Percentiles rank a stretch among this genome's conserved stretches.
phyloP scores from a whole-genome alignment of 495 filamentous ascomycete genomes.

The Penicillium angulare region DNA sequence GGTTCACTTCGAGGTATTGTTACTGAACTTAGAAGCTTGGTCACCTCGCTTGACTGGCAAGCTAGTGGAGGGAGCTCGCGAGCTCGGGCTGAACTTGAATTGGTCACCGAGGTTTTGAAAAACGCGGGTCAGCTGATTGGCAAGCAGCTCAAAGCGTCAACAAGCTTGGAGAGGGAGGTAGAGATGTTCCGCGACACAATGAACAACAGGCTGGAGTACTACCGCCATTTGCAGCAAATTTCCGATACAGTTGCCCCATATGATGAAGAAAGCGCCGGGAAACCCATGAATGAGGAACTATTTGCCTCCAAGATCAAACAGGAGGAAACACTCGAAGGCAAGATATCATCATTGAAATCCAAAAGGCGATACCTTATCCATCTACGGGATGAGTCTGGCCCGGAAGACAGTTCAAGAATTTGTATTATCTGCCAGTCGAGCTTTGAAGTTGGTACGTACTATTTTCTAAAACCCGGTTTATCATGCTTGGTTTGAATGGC shows the following conservation, averaged over 20 bases:
- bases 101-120: conserved; percentile 56
- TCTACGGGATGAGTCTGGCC: conserved; percentile 54
- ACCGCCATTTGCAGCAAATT: conserved; percentile 81
- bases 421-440: conserved; percentile 77
- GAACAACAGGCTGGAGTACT: conserved; percentile 83
- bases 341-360: conserved; percentile 59
- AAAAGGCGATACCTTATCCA: conserved; percentile 72
- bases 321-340: conserved; percentile 50
- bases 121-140: conserved; percentile 57
- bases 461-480: no score
- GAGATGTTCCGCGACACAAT: conserved; percentile 72
- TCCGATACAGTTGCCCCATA: conserved; percentile 81
- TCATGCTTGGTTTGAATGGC: no score
- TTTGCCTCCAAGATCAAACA: conserved; percentile 36
- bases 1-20: conserved; percentile 69
- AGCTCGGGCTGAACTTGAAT: conserved; percentile 60
- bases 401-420: conserved; percentile 54
- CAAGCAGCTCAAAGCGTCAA: conserved; percentile 62
- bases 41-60: conserved; percentile 60
- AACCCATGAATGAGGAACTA: conserved; percentile 38
- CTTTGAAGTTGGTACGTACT: conserved; percentile 65
- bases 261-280: conserved; percentile 54
- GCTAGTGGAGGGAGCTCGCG: conserved; percentile 59
- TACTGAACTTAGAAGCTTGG: conserved; percentile 62
- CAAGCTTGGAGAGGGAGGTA: conserved; percentile 66